Conservation (phyloP, 1,139 yeast genomes). For the Pichia sp. region DNA sequence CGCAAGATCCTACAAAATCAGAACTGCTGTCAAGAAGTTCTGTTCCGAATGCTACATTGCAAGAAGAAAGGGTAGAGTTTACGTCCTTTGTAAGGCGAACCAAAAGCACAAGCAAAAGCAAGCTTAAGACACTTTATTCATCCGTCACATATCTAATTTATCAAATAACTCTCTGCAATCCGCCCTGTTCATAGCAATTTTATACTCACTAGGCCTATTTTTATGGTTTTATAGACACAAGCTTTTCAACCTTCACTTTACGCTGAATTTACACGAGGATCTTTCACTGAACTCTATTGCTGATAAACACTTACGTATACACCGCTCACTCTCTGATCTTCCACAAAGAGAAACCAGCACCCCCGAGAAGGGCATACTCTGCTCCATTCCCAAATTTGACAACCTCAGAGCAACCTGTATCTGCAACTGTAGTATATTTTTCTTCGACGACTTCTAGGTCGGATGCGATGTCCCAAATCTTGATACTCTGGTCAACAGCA, state of each 20-base stretch:
- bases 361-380: constrained; percentile 47
- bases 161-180: no score
- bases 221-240: no score
- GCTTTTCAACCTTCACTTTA: no score
- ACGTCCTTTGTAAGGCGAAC: constrained; percentile 86
- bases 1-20: constrained; percentile 56
- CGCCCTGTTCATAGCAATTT: no score
- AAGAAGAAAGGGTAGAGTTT: constrained; percentile 89
- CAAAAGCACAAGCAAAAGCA: constrained; percentile 97
- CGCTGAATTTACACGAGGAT: no score
- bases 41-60: constrained; percentile 91
- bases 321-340: constrained; percentile 13
- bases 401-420: constrained; percentile 67
- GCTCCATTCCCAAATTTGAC: constrained; percentile 24
- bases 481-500: constrained; percentile 74
- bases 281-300: no score
- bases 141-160: no score
- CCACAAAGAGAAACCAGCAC: constrained; percentile 65
- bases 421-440: constrained; percentile 76
- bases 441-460: constrained; percentile 35
- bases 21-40: constrained; percentile 84
- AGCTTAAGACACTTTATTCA: no score
- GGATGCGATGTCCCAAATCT: constrained; percentile 48
- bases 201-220: no score
- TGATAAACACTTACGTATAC: no score